phyloP scores from a whole-genome alignment of 768 basidiomycete genomes.

The Cystobasidium onofrii region DNA sequence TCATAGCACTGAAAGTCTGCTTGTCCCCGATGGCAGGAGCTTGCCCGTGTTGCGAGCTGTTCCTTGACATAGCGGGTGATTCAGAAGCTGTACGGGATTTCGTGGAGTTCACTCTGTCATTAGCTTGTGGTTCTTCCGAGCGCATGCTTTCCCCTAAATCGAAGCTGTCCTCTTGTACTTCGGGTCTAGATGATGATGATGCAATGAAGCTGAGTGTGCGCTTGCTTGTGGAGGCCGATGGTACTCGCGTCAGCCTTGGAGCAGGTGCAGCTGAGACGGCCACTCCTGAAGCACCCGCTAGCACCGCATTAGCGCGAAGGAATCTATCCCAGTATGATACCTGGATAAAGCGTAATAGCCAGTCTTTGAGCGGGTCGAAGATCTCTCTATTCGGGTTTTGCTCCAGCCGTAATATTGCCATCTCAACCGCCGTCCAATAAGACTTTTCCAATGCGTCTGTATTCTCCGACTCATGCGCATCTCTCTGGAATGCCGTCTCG shows the following conservation, averaged over 20 bases:
- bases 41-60: neutral
- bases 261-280: neutral
- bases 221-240: constrained; percentile 1
- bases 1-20: neutral
- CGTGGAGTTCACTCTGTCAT: too few relatives aligned
- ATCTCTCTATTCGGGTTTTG: constrained; percentile 21
- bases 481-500: neutral
- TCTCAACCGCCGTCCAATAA: constrained; percentile 17
- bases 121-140: neutral
- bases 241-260: neutral
- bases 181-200: neutral
- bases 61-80: neutral
- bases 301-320: neutral
- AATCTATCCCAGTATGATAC: constrained; percentile 17
- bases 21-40: neutral
- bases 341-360: constrained; percentile 3
- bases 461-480: neutral
- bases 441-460: constrained; percentile 13
- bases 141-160: constrained; percentile 22
- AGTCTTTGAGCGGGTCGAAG: constrained; percentile 25
- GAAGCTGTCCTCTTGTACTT: constrained; percentile 1
- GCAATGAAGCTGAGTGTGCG: neutral
- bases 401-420: constrained; percentile 11
- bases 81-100: neutral
- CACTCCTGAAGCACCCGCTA: neutral